Conservation (phyloP, 768 basidiomycete species). For the Mycena galopus region DNA sequence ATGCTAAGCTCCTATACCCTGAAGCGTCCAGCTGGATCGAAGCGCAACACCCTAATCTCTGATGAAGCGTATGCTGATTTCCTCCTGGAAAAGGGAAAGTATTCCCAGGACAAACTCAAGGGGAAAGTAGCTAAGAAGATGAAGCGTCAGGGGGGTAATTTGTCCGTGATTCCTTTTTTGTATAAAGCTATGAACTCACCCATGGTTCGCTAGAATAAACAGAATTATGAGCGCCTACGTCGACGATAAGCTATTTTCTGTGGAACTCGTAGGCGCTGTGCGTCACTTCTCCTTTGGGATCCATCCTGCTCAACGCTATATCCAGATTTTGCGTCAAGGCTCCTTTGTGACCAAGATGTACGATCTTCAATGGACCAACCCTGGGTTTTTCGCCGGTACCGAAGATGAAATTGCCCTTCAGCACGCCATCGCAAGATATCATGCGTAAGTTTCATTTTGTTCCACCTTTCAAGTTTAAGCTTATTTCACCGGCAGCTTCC, state of each 20-base stretch:
- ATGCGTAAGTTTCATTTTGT: conserved; percentile 55
- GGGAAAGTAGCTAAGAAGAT: neutral
- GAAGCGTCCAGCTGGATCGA: conserved; percentile 27
- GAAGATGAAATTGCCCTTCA: conserved; percentile 57
- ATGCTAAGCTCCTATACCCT: conserved; percentile 29
- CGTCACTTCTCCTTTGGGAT: conserved; percentile 18
- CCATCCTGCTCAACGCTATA: neutral
- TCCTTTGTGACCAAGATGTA: conserved; percentile 67
- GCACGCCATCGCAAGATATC: conserved; percentile 68
- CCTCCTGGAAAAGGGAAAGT: neutral
- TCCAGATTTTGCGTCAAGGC: conserved; percentile 68
- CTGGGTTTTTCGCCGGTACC: conserved; percentile 52
- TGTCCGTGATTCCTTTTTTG: conserved; percentile 36
- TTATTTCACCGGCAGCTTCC: conserved; percentile 57
- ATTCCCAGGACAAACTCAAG: neutral
- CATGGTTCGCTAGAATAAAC: conserved; percentile 45
- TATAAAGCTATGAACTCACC: neutral
- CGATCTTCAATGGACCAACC: conserved; percentile 63
- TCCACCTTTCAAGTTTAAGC: neutral
- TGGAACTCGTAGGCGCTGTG: conserved; percentile 70
- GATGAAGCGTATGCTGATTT: conserved; percentile 3
- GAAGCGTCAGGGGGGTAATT: conserved; percentile 32
- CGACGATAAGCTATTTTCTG: conserved; percentile 64
- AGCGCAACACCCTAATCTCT: conserved; percentile 1
- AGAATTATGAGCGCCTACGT: conserved; percentile 64